A percentile compares a stretch with the other conserved stretches of the same genome.
Conservation (phyloP, 2,329 filamentous ascomycete genomes). For the Fusarium kyushuense region DNA sequence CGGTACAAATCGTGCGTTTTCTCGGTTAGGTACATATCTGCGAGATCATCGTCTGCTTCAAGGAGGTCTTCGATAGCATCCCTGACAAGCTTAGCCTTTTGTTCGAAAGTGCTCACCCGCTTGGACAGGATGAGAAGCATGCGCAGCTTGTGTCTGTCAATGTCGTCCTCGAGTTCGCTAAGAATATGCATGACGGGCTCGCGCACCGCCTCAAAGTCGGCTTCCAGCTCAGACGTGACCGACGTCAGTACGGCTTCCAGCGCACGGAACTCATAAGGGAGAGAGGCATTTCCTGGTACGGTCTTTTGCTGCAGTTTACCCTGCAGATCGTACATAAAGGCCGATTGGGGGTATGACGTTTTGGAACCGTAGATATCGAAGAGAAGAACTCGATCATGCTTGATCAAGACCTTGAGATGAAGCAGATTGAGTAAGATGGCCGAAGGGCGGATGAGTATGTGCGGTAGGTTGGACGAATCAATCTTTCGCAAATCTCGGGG, state of each 20-base stretch:
- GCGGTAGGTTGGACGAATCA: constrained; percentile 93
- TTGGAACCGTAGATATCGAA: constrained; percentile 97
- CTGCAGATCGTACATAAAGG: constrained; percentile 98
- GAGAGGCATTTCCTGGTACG: constrained; percentile 64
- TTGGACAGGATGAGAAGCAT: constrained; percentile 94
- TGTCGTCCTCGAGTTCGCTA: constrained; percentile 93
- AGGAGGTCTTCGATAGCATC: constrained; percentile 95
- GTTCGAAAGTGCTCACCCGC: constrained; percentile 95
- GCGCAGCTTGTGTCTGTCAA: constrained; percentile 92
- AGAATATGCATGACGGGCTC: constrained; percentile 92
- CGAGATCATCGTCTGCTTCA: constrained; percentile 94
- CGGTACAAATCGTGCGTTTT: constrained; percentile 79
- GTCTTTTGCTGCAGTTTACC: constrained; percentile 89
- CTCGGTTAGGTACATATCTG: constrained; percentile 95
- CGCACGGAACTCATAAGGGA: constrained; percentile 96
- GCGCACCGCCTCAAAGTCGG: constrained; percentile 92
- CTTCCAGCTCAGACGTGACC: constrained; percentile 90
- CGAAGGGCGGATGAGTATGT: constrained; percentile 92
- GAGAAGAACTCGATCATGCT: constrained; percentile 91
- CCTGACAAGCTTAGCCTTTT: constrained; percentile 92
- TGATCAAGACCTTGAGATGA: constrained; percentile 96
- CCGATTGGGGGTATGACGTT: constrained; percentile 92
- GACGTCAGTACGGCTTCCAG: constrained; percentile 95
- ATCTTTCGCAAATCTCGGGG: constrained; percentile 97
- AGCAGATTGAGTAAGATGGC: constrained; percentile 95